Percentiles rank a stretch among this genome's conserved stretches.
Evolutionary conservation across 129 eudicot genomes (phyloP).

Genomic region (Tanacetum coccineum): DNA sequence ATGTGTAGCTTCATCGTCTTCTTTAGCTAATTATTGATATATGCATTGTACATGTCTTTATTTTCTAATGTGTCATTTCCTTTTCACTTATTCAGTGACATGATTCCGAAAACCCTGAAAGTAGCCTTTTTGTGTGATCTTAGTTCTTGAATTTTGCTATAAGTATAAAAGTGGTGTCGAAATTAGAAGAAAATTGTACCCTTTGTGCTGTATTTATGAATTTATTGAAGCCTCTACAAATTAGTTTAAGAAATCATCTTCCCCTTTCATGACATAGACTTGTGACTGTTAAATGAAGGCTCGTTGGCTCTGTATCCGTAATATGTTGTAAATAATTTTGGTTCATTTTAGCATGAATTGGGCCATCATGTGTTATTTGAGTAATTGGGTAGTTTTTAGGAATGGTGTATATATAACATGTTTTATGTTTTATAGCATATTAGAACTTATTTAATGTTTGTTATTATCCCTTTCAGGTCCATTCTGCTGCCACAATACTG

Average conservation of each 20-base stretch:
- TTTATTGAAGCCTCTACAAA: background rate
- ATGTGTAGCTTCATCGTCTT: background rate
- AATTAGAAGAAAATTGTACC: background rate
- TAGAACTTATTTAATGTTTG: background rate
- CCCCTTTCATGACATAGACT: background rate
- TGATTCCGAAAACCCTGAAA: background rate
- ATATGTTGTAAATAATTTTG: background rate
- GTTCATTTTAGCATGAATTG: background rate
- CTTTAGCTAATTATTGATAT: background rate
- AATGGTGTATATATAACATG: background rate
- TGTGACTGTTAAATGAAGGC: background rate
- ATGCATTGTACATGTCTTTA: background rate
- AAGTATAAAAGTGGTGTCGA: background rate
- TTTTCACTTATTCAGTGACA: background rate
- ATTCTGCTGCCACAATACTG: constrained; percentile 83
- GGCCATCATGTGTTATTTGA: background rate
- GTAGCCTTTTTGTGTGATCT: background rate
- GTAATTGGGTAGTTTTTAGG: background rate
- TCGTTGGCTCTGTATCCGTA: background rate
- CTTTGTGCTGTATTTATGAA: constrained; percentile 4
- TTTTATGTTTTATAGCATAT: background rate
- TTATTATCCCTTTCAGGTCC: constrained; percentile 51
- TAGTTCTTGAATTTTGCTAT: background rate
- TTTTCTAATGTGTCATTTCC: background rate
- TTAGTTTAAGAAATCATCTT: background rate